These are phyloP conservation scores for Stygiomarasmius scandens DNA, from an alignment of 1,284 basidiomycete species.

Conservation along the genomic window DNA sequence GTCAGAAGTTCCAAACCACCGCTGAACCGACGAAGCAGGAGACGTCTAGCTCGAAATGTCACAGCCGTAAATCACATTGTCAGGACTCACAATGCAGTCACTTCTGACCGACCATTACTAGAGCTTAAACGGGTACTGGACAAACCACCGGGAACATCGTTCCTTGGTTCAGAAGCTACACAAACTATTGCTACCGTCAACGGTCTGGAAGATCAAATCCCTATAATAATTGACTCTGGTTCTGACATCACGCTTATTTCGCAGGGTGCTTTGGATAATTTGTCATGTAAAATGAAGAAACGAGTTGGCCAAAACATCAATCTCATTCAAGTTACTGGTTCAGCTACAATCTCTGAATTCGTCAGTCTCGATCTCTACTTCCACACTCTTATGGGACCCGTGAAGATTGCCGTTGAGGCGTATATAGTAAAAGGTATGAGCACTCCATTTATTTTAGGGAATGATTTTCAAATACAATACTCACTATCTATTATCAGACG, in stretches of 20 bases:
- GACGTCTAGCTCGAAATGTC: no score
- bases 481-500: slow-evolving; percentile 26
- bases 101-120: slow-evolving; percentile 14
- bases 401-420: slow-evolving; percentile 28
- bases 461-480: slow-evolving; percentile 33
- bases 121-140: slow-evolving; percentile 23
- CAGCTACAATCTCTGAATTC: slow-evolving; percentile 25
- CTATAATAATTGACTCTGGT: slow-evolving; percentile 23
- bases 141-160: slow-evolving; percentile 31
- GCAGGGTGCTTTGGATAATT: slow-evolving; percentile 15
- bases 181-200: slow-evolving; percentile 20
- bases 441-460: slow-evolving; percentile 29
- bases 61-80: no score
- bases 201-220: not conserved
- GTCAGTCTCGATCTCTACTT: slow-evolving; percentile 26
- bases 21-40: no score
- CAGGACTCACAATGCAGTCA: no score
- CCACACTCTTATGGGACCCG: slow-evolving; percentile 23
- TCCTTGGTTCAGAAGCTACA: slow-evolving; percentile 28
- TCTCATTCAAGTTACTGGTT: slow-evolving; percentile 28
- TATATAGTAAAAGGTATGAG: slow-evolving; percentile 26
- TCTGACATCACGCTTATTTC: slow-evolving; percentile 30
- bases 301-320: slow-evolving; percentile 22
- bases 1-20: no score
- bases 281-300: slow-evolving; percentile 10